Evolutionary conservation across 192 early-diverging fungal genomes (phyloP).

Genomic region (Podila horticola): DNA sequence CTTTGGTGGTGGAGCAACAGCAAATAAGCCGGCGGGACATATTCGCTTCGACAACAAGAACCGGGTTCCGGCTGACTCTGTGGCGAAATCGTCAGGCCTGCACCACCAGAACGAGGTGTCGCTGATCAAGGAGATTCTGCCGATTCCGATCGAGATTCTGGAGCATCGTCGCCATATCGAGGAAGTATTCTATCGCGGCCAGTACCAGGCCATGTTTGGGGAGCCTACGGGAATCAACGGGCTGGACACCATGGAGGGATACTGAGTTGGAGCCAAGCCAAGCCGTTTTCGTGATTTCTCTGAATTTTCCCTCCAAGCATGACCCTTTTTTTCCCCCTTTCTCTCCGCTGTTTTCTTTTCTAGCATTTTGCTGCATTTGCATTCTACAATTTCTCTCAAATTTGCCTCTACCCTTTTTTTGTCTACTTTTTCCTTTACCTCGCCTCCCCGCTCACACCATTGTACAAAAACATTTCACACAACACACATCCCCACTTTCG

Average conservation of each 20-base stretch:
- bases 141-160: constrained; percentile 8
- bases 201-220: constrained; percentile 16
- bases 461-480: too few species aligned
- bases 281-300: too few species aligned
- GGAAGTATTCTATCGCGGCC: constrained; percentile 3
- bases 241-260: constrained; percentile 3
- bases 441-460: too few species aligned
- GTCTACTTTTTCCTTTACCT: too few species aligned
- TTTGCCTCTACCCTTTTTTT: too few species aligned
- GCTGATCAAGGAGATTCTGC: constrained; percentile 23
- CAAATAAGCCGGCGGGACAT: neutral
- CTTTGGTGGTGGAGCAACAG: neutral
- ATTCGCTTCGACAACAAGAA: constrained; percentile 35
- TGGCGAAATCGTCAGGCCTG: constrained; percentile 25
- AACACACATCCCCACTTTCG: too few species aligned
- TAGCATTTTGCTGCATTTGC: too few species aligned
- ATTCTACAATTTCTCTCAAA: too few species aligned
- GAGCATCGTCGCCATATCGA: constrained; percentile 21
- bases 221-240: constrained; percentile 16
- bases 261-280: neutral
- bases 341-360: too few species aligned
- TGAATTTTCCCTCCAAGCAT: too few species aligned
- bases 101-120: constrained; percentile 23
- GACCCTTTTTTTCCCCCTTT: too few species aligned
- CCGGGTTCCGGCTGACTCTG: constrained; percentile 30